Conservation (phyloP, 805 yeast genomes). For the Saccharomycopsis capsularis region DNA sequence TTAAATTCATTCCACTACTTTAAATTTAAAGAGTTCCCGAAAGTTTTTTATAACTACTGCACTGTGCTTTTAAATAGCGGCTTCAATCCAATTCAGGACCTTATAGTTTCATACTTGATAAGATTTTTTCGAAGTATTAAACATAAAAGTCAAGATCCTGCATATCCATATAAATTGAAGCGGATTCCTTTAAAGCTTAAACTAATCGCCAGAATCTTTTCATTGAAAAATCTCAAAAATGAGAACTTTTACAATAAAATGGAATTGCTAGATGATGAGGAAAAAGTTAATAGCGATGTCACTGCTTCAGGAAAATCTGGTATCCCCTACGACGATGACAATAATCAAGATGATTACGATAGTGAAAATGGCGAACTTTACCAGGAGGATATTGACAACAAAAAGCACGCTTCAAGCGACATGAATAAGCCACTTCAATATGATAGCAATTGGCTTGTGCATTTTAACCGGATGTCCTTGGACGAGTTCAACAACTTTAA, state of each 20-base stretch:
- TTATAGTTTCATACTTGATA: conserved; percentile 14
- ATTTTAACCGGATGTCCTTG: no score
- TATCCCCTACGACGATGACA: no score
- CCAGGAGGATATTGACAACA: conserved; percentile 4
- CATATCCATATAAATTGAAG: not conserved
- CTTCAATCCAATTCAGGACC: conserved; percentile 18
- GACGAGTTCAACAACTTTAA: conserved; percentile 11
- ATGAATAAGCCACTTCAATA: conserved; percentile 1
- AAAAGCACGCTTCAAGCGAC: not conserved
- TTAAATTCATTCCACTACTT: conserved; percentile 3
- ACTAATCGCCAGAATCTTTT: conserved; percentile 19
- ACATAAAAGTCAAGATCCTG: no score
- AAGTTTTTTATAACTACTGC: conserved; percentile 16
- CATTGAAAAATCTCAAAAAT: conserved; percentile 12
- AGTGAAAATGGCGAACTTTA: not conserved
- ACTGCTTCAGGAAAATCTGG: not conserved
- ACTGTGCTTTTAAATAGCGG: conserved; percentile 19
- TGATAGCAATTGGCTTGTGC: conserved; percentile 15
- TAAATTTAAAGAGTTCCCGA: conserved; percentile 17
- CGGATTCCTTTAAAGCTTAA: conserved; percentile 10
- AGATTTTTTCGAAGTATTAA: conserved; percentile 8
- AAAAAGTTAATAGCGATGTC: not conserved
- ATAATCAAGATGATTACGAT: not conserved
- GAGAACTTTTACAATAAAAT: conserved; percentile 3
- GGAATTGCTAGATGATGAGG: conserved; percentile 9